Evolutionary conservation across 345 rosid species (phyloP), one percentile per base, ranked within the genome.

Genomic region (Salix arbutifolia): DNA sequence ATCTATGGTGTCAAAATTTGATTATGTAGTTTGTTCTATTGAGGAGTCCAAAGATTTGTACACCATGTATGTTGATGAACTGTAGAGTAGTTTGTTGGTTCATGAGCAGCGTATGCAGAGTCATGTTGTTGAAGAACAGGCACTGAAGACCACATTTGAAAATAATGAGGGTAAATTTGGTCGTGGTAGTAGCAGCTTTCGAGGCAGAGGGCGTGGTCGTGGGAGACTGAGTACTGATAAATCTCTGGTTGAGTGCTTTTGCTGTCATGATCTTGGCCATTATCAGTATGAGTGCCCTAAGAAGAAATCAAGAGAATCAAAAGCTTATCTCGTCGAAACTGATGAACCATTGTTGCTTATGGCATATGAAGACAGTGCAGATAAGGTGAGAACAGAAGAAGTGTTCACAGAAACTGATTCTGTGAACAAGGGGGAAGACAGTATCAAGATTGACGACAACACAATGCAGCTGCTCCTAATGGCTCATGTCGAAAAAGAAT

Each of bases 11-110:
- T n/a, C n/a, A n/a, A n/a, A n/a, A n/a, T n/a, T n/a, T n/a, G n/a
- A n/a, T n/a, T 76, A 76, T 67, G 67, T 76, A 2, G 73, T 56
- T 11, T 48, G 33, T 1, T 68, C 40, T 4, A 69, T 76, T 6
- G 61, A 76, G 28, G 79, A 76, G 31, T 69, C 74, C 5, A 69
- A 76, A n/a, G 38, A 70, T 13, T 44, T 19, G 1, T n/a, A 48
- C 16, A 44, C 5, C 12, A 70, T 25, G 73, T 44, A 61, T 5
- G 46, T 70, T 28, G 37, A 70, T 48, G 73, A 44, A 14, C 30
- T 70, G 18, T 61, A 48, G 3, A 70, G 73, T 16, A 44, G 60
- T 3, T 28, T 70, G 2, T 31, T 48, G 21, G 61, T 70, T 8
- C 73, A 70, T 26, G 38, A 70, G 13, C 21, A 70, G 18, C 12